Conservation (phyloP, 2,329 filamentous ascomycete species). For the Pseudocercospora vitis region DNA sequence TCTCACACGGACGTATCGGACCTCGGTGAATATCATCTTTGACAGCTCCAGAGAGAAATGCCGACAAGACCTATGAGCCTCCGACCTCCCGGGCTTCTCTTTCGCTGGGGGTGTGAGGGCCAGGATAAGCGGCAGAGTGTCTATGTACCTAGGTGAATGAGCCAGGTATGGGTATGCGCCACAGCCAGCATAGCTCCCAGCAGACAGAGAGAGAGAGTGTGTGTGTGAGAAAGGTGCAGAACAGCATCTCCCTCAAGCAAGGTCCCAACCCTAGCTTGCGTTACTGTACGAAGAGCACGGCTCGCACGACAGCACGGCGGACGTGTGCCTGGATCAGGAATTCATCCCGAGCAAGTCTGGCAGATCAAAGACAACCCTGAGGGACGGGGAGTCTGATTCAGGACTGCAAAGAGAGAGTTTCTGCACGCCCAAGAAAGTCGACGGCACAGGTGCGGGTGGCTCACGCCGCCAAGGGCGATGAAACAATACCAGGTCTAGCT, state of each 20-base stretch:
- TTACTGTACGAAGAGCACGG: too few relatives aligned
- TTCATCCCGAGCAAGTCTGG: not conserved
- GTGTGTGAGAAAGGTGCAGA: too few relatives aligned
- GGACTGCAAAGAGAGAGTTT: slow-evolving; percentile 3
- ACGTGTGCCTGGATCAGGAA: not conserved
- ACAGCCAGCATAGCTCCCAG: slow-evolving; percentile 1
- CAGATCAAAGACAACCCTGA: not conserved
- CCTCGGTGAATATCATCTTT: not conserved
- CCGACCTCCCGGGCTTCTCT: too few relatives aligned
- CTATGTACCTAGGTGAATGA: slow-evolving; percentile 12
- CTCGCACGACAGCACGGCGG: too few relatives aligned
- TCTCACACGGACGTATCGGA: slow-evolving; percentile 3
- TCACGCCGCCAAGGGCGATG: not conserved
- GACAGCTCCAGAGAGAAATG: not conserved
- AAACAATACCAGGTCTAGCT: not conserved
- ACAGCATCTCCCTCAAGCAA: too few relatives aligned
- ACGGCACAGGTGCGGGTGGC: not conserved
- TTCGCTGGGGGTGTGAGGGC: not conserved
- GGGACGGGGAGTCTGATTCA: slow-evolving; percentile 4
- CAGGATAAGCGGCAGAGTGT: slow-evolving; percentile 6
- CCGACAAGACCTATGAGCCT: too few relatives aligned
- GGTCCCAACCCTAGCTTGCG: too few relatives aligned
- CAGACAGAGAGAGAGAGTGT: too few relatives aligned
- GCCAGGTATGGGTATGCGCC: slow-evolving; percentile 6
- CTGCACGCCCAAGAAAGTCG: not conserved